Conservation (phyloP, 2,329 filamentous ascomycete species). For the Monosporascus sp. region DNA sequence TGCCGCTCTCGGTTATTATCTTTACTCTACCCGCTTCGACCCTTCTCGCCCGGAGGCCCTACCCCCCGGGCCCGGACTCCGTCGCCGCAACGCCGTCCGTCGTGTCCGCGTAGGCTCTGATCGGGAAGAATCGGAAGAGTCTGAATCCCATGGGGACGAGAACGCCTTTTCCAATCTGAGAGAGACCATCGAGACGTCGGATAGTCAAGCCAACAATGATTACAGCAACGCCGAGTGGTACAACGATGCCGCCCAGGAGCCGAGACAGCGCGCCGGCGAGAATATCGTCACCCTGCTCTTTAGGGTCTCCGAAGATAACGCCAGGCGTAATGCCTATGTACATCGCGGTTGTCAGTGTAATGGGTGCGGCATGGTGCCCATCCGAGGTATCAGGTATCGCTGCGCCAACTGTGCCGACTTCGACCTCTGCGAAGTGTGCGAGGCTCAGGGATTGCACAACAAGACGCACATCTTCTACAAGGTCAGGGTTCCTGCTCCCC, state of each 20-base stretch:
- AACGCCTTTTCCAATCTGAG: conserved; percentile 33
- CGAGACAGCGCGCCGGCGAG: conserved; percentile 56
- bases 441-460: conserved; percentile 69
- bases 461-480: conserved; percentile 98
- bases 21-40: conserved; percentile 39
- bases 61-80: conserved; percentile 38
- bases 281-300: conserved; percentile 83
- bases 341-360: conserved; percentile 93
- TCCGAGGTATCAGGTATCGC: conserved; percentile 86
- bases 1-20: conserved; percentile 52
- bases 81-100: conserved; percentile 63
- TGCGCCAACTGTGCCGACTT: conserved; percentile 96
- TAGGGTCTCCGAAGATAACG: conserved; percentile 89
- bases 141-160: conserved; percentile 40
- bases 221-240: conserved; percentile 45
- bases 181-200: conserved; percentile 36
- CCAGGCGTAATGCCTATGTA: conserved; percentile 79
- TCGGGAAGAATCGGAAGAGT: conserved; percentile 31
- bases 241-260: conserved; percentile 37
- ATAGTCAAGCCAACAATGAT: conserved; percentile 13
- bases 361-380: conserved; percentile 79
- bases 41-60: conserved; percentile 19
- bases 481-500: conserved; percentile 81
- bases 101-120: conserved; percentile 36
- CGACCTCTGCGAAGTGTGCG: conserved; percentile 91